These are phyloP conservation scores for Aspergillus sp. DNA, from an alignment of 2,329 filamentous ascomycete species.

Conservation along the genomic window DNA sequence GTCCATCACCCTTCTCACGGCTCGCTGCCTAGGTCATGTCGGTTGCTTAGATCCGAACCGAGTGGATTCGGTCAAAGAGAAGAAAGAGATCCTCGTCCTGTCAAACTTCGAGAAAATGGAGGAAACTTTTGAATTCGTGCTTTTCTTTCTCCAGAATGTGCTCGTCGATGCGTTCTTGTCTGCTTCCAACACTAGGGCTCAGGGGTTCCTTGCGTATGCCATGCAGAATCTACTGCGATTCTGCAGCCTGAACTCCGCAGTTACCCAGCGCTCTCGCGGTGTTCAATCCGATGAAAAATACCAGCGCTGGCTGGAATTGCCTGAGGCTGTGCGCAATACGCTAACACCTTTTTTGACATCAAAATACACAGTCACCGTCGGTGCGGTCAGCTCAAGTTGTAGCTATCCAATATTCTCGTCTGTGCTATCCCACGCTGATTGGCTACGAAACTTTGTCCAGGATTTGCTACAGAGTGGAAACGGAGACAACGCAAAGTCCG, in stretches of 20 bases:
- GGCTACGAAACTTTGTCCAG: conserved; percentile 79
- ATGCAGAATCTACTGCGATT: conserved; percentile 89
- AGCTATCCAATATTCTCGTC: conserved; percentile 79
- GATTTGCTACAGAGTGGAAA: conserved; percentile 81
- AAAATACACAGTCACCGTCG: conserved; percentile 73
- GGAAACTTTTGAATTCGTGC: conserved; percentile 83
- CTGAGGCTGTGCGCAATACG: conserved; percentile 76
- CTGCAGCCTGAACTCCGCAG: conserved; percentile 70
- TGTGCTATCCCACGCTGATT: conserved; percentile 72
- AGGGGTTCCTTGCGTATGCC: conserved; percentile 89
- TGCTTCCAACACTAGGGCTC: conserved; percentile 81
- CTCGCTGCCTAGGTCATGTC: conserved; percentile 82
- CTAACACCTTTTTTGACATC: conserved; percentile 88
- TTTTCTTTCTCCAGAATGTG: conserved; percentile 83
- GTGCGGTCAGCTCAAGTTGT: conserved; percentile 57
- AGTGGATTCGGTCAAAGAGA: conserved; percentile 77
- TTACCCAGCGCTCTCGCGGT: conserved; percentile 56
- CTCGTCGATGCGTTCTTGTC: conserved; percentile 91
- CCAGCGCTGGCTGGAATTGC: conserved; percentile 76
- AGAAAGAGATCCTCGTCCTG: conserved; percentile 81
- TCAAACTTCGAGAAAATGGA: conserved; percentile 80
- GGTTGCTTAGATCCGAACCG: conserved; percentile 91
- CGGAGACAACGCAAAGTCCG: conserved; percentile 71
- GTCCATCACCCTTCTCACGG: conserved; percentile 73
- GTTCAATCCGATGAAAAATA: conserved; percentile 65